These are phyloP conservation scores for Gracilaria gracilis DNA, from an alignment of 23 red algal genomes.

Conservation along the genomic window DNA sequence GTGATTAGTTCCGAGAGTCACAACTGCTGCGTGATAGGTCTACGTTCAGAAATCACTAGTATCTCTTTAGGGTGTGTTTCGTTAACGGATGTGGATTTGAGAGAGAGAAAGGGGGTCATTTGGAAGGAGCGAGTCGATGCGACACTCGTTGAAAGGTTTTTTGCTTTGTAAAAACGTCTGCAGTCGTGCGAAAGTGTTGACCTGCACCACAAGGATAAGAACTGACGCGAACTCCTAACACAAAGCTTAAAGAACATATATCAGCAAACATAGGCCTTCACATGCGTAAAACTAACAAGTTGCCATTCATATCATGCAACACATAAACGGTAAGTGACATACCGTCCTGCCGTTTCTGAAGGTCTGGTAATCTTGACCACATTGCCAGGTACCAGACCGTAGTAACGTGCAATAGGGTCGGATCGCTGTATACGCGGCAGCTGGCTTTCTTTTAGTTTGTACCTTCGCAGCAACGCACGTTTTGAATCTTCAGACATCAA, in stretches of 20 bases:
- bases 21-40: not conserved
- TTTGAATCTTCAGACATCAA: slow-evolving; percentile 86
- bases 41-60: not conserved
- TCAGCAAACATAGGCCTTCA: not conserved
- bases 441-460: slow-evolving; percentile 98
- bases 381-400: slow-evolving; percentile 83
- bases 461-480: slow-evolving; percentile 84
- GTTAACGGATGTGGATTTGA: not conserved
- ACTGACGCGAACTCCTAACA: not conserved
- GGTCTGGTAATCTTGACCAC: slow-evolving; percentile 96
- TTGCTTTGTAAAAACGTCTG: slow-evolving; percentile 9
- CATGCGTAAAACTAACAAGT: not conserved
- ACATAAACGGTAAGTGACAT: slow-evolving; percentile 95
- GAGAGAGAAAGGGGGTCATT: not conserved
- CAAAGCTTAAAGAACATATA: not conserved
- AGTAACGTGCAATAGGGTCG: slow-evolving; percentile 96
- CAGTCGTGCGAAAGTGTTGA: not conserved
- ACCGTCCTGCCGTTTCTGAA: slow-evolving; percentile 94
- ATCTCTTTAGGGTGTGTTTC: not conserved
- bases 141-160: not conserved
- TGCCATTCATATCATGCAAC: slow-evolving; percentile 33
- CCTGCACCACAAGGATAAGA: not conserved
- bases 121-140: not conserved
- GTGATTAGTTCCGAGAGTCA: slow-evolving; percentile 12
- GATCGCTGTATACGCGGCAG: slow-evolving; percentile 90